These are phyloP conservation scores for Ligustrum vulgare DNA, from an alignment of 257 asterid genomes.

Conservation along the genomic window DNA sequence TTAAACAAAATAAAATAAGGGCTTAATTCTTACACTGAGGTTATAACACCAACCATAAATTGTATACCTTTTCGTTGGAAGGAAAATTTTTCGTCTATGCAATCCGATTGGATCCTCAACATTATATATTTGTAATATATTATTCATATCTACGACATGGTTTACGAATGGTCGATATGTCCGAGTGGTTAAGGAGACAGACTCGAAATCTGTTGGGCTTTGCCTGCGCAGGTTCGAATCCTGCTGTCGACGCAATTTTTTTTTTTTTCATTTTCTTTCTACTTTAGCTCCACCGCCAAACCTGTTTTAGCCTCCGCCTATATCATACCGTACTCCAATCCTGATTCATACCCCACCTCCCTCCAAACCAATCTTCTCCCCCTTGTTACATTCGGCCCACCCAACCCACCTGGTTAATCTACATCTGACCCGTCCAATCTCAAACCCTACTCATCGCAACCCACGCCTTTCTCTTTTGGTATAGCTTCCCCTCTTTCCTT, in stretches of 20 bases:
- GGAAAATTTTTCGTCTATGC: too few relatives aligned
- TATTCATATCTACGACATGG: too few relatives aligned
- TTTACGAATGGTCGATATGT: neutral
- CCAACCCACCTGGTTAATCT: neutral
- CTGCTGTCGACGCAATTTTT: neutral
- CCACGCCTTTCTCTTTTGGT: constrained; percentile 19
- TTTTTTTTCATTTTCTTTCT: neutral
- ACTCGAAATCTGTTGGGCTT: neutral
- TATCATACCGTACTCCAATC: neutral
- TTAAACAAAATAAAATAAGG: too few relatives aligned
- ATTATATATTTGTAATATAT: too few relatives aligned
- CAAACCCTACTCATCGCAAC: constrained; percentile 30
- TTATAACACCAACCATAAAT: too few relatives aligned
- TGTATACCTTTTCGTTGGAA: too few relatives aligned
- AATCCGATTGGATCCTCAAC: too few relatives aligned
- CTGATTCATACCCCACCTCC: constrained; percentile 1
- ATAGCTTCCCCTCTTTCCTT: constrained; percentile 4
- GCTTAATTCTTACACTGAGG: too few relatives aligned
- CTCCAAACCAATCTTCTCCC: neutral
- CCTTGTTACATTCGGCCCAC: neutral
- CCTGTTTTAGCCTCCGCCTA: neutral
- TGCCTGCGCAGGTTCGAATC: constrained; percentile 9
- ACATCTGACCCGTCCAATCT: neutral
- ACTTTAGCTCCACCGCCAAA: neutral
- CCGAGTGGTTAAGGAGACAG: constrained; percentile 5